Percentiles rank a stretch among this genome's conserved stretches.
Conservation (phyloP, 2,329 filamentous ascomycete species). For the Clarireedia paspali region DNA sequence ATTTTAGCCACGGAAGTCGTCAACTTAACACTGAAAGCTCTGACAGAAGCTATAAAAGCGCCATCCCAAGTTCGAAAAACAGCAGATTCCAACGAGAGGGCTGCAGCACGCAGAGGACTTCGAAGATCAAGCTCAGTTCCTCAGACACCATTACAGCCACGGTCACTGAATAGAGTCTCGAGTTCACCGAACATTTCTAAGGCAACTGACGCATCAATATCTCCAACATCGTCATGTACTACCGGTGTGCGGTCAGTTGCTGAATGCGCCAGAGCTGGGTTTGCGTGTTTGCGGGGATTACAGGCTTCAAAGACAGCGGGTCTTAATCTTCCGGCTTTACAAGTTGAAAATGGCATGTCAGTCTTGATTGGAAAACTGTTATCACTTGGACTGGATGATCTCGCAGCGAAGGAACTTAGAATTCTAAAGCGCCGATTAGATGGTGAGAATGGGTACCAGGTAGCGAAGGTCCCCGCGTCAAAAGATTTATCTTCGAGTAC, state of each 20-base stretch:
- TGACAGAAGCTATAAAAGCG: conserved; percentile 58
- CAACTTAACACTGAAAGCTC: conserved; percentile 60
- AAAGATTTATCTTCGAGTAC: conserved; percentile 31
- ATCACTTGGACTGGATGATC: conserved; percentile 54
- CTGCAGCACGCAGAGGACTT: conserved; percentile 34
- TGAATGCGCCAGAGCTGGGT: conserved; percentile 63
- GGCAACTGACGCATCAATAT: conserved; percentile 32
- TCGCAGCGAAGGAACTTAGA: conserved; percentile 61
- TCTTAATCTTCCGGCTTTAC: conserved; percentile 51
- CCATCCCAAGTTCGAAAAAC: conserved; percentile 16
- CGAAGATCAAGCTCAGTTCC: conserved; percentile 50
- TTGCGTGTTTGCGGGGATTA: conserved; percentile 53
- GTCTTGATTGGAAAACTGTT: conserved; percentile 61
- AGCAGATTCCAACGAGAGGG: conserved; percentile 32
- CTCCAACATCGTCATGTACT: conserved; percentile 26
- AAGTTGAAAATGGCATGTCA: conserved; percentile 67
- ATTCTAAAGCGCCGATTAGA: conserved; percentile 59
- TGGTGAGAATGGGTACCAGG: conserved; percentile 24
- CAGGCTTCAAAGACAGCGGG: conserved; percentile 43
- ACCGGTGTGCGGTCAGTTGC: conserved; percentile 30
- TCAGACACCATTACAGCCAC: conserved; percentile 53
- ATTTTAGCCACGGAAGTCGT: conserved; percentile 65
- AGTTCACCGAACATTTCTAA: conserved; percentile 50
- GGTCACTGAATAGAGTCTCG: conserved; percentile 51
- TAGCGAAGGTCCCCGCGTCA: conserved; percentile 19